Evolutionary conservation across 2,329 filamentous ascomycete genomes (phyloP).

Genomic region (Lasiodiplodia sp.): DNA sequence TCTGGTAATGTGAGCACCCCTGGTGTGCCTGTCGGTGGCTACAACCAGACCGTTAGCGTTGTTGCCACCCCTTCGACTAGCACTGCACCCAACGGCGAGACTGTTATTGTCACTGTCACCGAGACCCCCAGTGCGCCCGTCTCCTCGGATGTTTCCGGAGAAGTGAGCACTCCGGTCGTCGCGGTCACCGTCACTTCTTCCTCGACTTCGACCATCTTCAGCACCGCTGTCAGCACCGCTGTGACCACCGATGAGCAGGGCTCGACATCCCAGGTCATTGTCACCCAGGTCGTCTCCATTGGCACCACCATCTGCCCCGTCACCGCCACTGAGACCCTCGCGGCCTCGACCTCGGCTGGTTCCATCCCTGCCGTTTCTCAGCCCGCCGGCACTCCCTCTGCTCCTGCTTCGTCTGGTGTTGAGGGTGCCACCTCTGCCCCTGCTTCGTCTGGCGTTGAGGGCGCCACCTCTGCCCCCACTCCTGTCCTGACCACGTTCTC

Average conservation of each 20-base stretch:
- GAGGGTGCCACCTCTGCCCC: neutral
- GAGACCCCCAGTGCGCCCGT: neutral
- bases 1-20: constrained; percentile 27
- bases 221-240: constrained; percentile 12
- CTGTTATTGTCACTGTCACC: constrained; percentile 2
- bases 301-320: constrained; percentile 42
- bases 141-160: neutral
- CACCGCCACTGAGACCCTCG: constrained; percentile 17
- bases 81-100: neutral
- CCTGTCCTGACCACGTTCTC: constrained; percentile 37
- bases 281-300: constrained; percentile 43
- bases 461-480: neutral
- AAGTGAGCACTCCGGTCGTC: neutral
- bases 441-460: neutral
- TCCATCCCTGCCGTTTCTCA: neutral
- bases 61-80: neutral
- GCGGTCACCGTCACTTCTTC: constrained; percentile 33
- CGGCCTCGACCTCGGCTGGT: constrained; percentile 30
- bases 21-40: constrained; percentile 33
- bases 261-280: constrained; percentile 30
- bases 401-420: neutral
- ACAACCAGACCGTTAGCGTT: constrained; percentile 4
- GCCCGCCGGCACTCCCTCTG: neutral
- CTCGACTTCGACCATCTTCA: constrained; percentile 47
- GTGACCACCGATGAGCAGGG: constrained; percentile 5